These are phyloP conservation scores for Phytophthora cryptogea DNA, from an alignment of 352 stramenopile species.

Conservation along the genomic window DNA sequence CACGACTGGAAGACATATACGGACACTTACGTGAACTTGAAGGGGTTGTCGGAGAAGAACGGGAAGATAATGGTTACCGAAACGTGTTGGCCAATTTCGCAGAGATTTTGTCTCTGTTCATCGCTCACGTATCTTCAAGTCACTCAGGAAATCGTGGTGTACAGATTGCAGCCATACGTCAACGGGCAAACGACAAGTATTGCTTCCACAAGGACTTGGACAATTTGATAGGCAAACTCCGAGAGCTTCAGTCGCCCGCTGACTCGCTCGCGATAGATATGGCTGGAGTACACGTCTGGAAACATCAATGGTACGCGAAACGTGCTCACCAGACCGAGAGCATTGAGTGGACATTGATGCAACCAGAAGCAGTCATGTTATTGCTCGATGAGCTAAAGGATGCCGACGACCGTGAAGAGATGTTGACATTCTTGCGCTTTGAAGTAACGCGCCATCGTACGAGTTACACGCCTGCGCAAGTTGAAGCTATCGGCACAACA, in stretches of 20 bases:
- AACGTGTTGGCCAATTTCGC: conserved; percentile 8
- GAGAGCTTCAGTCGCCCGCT: not conserved
- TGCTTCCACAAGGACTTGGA: conserved; percentile 41
- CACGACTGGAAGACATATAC: conserved; percentile 32
- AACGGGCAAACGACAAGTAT: conserved; percentile 33
- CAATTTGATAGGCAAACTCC: conserved; percentile 20
- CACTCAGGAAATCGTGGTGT: conserved; percentile 18
- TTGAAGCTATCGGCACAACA: conserved; percentile 24
- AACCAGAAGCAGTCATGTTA: conserved; percentile 12
- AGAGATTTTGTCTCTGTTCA: conserved; percentile 26
- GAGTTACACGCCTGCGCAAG: conserved; percentile 26
- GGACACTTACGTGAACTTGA: conserved; percentile 12
- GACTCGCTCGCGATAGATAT: conserved; percentile 3
- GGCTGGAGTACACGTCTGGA: conserved; percentile 29
- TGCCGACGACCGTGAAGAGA: conserved; percentile 30
- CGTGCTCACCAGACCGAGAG: conserved; percentile 16
- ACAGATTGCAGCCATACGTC: conserved; percentile 25
- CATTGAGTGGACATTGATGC: conserved; percentile 22
- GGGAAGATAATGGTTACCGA: not conserved
- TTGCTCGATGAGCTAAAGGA: conserved; percentile 30
- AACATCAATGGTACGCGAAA: conserved; percentile 32
- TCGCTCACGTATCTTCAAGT: conserved; percentile 13
- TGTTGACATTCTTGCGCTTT: conserved; percentile 33
- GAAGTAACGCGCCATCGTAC: conserved; percentile 31
- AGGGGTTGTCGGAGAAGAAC: not conserved